A percentile compares a stretch with the other conserved stretches of the same genome.
Conservation (phyloP, 768 basidiomycete species). For the Russula emetica region DNA sequence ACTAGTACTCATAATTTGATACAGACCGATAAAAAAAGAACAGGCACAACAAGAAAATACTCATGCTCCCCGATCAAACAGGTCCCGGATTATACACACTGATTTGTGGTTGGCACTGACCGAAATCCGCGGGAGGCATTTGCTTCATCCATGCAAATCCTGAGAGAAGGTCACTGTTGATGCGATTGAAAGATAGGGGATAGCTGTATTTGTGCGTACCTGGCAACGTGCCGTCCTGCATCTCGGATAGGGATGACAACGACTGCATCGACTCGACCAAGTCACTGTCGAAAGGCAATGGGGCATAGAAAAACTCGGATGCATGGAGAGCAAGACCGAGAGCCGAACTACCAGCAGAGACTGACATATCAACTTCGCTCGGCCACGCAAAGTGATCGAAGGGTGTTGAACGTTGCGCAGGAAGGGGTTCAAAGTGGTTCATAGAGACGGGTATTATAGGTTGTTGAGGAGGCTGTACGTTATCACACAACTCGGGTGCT, state of each 20-base stretch:
- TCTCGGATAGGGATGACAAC: slow-evolving; percentile 12
- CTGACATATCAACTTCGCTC: neutral
- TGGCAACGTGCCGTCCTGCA: slow-evolving; percentile 20
- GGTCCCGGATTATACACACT: slow-evolving; percentile 4
- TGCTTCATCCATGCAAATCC: slow-evolving; percentile 28
- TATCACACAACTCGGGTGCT: neutral
- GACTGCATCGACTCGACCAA: slow-evolving; percentile 28
- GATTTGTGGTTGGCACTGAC: slow-evolving; percentile 9
- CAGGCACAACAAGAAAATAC: neutral
- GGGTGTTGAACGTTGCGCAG: slow-evolving; percentile 12
- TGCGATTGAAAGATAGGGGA: neutral
- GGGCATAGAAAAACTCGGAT: slow-evolving; percentile 26
- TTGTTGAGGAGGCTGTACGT: neutral
- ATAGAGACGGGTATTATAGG: neutral
- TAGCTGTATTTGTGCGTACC: slow-evolving; percentile 11
- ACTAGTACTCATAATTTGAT: neutral
- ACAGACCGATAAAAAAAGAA: too few relatives aligned
- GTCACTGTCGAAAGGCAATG: slow-evolving; percentile 26
- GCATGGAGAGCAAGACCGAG: slow-evolving; percentile 21
- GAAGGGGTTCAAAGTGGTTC: slow-evolving; percentile 26
- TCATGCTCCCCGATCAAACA: neutral
- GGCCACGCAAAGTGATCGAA: slow-evolving; percentile 25
- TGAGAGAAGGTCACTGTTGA: neutral
- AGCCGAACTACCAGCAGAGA: neutral
- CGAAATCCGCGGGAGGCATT: slow-evolving; percentile 22